Evolutionary conservation across 2,329 filamentous ascomycete species (phyloP), one percentile per base, ranked within the genome.

Genomic region (Aspergillus viridinutans): DNA sequence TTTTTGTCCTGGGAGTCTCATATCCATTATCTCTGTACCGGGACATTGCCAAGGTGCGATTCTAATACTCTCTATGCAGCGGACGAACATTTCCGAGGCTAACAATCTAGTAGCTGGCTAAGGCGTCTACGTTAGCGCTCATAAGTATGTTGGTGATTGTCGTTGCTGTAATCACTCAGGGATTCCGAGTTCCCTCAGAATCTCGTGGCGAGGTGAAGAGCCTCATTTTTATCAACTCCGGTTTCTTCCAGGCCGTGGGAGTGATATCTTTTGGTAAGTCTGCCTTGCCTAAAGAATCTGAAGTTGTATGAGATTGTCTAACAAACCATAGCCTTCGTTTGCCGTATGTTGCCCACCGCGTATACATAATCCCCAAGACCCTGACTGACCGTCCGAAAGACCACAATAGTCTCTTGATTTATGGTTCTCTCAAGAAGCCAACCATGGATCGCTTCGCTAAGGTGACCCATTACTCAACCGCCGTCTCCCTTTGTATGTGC

Each of bases 391-490:
- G 48, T 42, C 17, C 40, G 7, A 42, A 64, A 83, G 81, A 99
- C 72, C 94, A 99, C 79, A 99, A 99, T 78, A 96, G 91, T 52
- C 87, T 99, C 58, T 83, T 99, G 55, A 99, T 99, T 71, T 99
- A 99, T 76, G 93, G 93, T 64, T 97, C 93, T 2, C 84, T 99
- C 60, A 88, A 89, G 66, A 97, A 90, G 52, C 94, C 94, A 1
- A 99, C 94, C 1, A 89, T 99, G 66, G 92, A 97, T 80, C 91
- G 95, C 61, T 99, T 99, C 78, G 82, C 92, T 40, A 86, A 82
- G 56, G 93, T 99, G 42, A 99, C 94, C 40, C 94, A 99, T 78
- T 95, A 90, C 77, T 96, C 90, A 40, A 97, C 94, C 0, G 85
- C 82, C 62, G 86, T 97, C 50, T 97, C 92, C 45, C 90, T 97